phyloP scores from a whole-genome alignment of 805 yeast genomes.

The Kurtzmaniella cleridarum region DNA sequence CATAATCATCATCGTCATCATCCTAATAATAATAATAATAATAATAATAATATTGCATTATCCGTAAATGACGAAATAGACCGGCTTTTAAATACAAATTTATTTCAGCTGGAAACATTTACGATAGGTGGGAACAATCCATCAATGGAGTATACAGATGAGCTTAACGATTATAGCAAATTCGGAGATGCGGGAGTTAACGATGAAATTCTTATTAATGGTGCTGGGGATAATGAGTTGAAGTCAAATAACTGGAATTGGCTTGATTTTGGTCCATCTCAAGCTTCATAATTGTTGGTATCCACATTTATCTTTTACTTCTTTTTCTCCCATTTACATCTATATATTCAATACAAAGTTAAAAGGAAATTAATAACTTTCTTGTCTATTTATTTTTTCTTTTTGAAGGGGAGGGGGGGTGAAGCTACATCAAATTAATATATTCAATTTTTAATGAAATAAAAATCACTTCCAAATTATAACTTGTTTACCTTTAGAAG shows the following conservation, averaged over 20 bases:
- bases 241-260: slow-evolving; percentile 30
- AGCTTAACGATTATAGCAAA: slow-evolving; percentile 7
- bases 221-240: slow-evolving; percentile 8
- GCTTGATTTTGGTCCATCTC: slow-evolving; percentile 31
- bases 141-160: neutral
- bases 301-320: too few relatives aligned
- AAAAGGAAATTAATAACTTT: neutral
- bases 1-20: too few relatives aligned
- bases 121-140: slow-evolving; percentile 13
- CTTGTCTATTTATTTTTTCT: neutral
- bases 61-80: slow-evolving; percentile 32
- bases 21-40: slow-evolving; percentile 1
- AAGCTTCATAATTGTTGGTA: too few relatives aligned
- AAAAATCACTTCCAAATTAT: slow-evolving; percentile 14
- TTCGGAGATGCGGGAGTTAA: slow-evolving; percentile 20
- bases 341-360: slow-evolving; percentile 1
- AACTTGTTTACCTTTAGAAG: slow-evolving; percentile 41
- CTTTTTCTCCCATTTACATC: too few relatives aligned
- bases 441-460: slow-evolving; percentile 1
- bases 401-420: too few relatives aligned
- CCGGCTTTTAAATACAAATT: slow-evolving; percentile 32
- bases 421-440: too few relatives aligned
- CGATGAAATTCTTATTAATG: slow-evolving; percentile 25
- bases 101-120: slow-evolving; percentile 31
- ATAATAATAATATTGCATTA: neutral